phyloP scores from a whole-genome alignment of 345 rosid genomes.

The Salix suchowensis region DNA sequence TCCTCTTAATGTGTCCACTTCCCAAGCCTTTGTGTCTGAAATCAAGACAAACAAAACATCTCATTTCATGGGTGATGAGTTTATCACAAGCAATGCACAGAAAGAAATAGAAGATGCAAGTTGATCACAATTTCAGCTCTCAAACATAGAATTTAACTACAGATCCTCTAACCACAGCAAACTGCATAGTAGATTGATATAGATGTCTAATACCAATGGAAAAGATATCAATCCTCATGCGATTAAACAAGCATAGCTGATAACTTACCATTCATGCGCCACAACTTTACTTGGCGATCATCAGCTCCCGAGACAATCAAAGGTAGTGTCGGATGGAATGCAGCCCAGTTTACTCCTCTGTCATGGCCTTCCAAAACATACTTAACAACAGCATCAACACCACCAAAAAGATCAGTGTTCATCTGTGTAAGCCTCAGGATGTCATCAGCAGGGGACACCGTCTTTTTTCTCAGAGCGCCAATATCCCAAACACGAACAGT shows the following conservation, averaged over 20 bases:
- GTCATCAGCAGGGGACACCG: constrained; percentile 91
- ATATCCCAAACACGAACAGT: constrained; percentile 99
- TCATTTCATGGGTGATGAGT: neutral
- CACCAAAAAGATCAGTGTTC: constrained; percentile 92
- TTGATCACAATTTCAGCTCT: neutral
- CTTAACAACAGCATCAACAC: constrained; percentile 90
- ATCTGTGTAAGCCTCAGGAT: constrained; percentile 78
- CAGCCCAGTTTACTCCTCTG: constrained; percentile 98
- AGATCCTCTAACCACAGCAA: neutral
- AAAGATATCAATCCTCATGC: neutral
- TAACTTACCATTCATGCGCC: constrained; percentile 91
- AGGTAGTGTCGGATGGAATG: constrained; percentile 93
- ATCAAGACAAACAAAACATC: neutral
- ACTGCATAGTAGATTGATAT: neutral
- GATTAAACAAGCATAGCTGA: neutral
- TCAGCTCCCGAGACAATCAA: constrained; percentile 97
- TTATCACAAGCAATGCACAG: neutral
- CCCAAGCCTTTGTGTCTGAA: constrained; percentile 99
- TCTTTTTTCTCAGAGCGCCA: constrained; percentile 78
- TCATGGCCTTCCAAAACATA: constrained; percentile 98
- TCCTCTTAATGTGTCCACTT: constrained; percentile 94
- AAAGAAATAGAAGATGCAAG: neutral
- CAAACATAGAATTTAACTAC: neutral
- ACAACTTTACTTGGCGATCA: constrained; percentile 93
- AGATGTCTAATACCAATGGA: neutral